Base-by-base conservation (phyloP, 1,284 basidiomycete genomes). In the Austroboletus novae-zelandiae region DNA sequence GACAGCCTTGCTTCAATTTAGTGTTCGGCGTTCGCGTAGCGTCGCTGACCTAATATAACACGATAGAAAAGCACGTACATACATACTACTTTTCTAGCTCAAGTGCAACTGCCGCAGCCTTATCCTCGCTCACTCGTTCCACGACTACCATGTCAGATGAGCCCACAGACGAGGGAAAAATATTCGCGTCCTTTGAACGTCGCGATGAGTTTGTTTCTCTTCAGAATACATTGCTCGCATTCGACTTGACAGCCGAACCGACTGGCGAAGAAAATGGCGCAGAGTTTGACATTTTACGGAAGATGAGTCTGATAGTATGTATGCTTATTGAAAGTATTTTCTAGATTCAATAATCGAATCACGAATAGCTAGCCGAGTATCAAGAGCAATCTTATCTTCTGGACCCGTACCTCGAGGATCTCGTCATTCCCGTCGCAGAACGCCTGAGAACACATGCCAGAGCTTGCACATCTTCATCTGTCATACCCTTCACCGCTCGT, bases 361-460 rank as follows among this genome's bases (percentile, higher is more conserved):
- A 45, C 27, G 52, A 37, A 14, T 43, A 98, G 94, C 80, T 98
- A 37, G 81, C 85, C 66, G 81, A 86, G 65, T 99, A 98, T 64
- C 94, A 98, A 65, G 95, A 98, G 53, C 91, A 96, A 61, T 78
- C 94, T 2, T 93, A 95, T 62, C 80, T 99, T 1, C 79, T 98
- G n/a, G 97, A 99, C 67, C 94, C 95, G n/a, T 87, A 83, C 61
- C 78, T 99, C n/a, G 90, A 94, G 61, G 66, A 73, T 15, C 84
- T 99, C 52, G 82, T 98, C 11, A 70, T 75, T 2, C 94, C 95
- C 0, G 82, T 91, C 4, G 84, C 93, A 43, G 76, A 81, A 29
- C 67, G 69, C n/a, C 69, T 97, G 39, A 84, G 84, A 60, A 57
- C 58, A 9, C 79, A 83, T 57, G 80, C 85, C n/a, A 78, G 73